Conservation (phyloP, 2,329 filamentous ascomycete species). For the Diaporthe nobilis region DNA sequence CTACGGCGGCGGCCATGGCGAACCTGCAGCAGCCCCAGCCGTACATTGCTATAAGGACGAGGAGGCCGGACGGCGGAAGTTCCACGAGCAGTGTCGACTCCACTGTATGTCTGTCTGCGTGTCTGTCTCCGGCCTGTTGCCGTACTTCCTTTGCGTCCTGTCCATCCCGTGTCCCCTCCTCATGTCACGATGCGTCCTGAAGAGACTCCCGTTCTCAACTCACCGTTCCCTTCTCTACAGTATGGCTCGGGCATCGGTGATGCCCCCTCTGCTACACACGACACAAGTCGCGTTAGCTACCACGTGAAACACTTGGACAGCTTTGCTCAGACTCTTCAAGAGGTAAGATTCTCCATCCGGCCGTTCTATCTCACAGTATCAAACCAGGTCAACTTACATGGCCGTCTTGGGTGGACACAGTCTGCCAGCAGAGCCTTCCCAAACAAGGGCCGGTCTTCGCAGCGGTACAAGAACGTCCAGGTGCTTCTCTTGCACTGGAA, state of each 20-base stretch:
- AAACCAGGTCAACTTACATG: slow-evolving; percentile 5
- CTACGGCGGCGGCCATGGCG: slow-evolving; percentile 52
- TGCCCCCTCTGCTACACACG: slow-evolving; percentile 64
- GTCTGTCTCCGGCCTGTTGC: slow-evolving; percentile 19
- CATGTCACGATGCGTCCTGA: slow-evolving; percentile 32
- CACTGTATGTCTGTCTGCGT: slow-evolving; percentile 57
- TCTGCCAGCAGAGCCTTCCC: slow-evolving; percentile 70
- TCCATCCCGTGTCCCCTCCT: neutral
- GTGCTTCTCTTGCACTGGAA: slow-evolving; percentile 70
- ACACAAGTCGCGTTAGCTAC: slow-evolving; percentile 70
- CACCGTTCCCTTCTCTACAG: slow-evolving; percentile 55
- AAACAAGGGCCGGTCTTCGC: slow-evolving; percentile 65
- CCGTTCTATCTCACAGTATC: neutral
- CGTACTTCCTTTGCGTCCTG: neutral
- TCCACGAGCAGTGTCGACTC: slow-evolving; percentile 64
- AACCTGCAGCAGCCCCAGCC: slow-evolving; percentile 55
- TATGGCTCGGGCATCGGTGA: slow-evolving; percentile 61
- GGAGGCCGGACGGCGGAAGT: slow-evolving; percentile 60
- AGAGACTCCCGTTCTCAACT: slow-evolving; percentile 39
- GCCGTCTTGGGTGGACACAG: slow-evolving; percentile 50
- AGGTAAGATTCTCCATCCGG: slow-evolving; percentile 52
- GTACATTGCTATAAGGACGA: slow-evolving; percentile 68
- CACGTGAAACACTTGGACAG: slow-evolving; percentile 70
- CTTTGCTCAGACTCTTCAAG: slow-evolving; percentile 68
- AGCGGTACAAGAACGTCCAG: slow-evolving; percentile 70